Evolutionary conservation across 257 asterid genomes (phyloP).

Genomic region (Plectranthus barbatus): DNA sequence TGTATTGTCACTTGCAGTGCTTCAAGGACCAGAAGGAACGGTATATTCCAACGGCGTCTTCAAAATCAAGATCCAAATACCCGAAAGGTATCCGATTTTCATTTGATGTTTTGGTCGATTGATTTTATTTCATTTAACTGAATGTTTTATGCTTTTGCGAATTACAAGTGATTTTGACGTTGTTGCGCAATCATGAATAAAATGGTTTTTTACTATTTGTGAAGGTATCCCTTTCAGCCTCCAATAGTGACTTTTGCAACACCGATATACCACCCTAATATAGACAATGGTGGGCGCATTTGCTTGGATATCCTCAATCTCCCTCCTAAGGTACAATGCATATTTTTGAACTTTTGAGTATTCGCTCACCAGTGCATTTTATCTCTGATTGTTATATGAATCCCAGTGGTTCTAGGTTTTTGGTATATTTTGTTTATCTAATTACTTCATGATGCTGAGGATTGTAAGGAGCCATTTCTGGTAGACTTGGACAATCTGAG

Average conservation of each 20-base stretch:
- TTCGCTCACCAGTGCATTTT: neutral
- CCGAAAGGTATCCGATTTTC: conserved; percentile 43
- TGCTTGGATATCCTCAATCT: conserved; percentile 90
- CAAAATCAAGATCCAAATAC: conserved; percentile 60
- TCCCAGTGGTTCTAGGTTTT: neutral
- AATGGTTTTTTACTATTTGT: neutral
- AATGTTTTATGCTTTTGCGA: neutral
- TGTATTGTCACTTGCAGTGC: conserved; percentile 25
- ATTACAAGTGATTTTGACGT: neutral
- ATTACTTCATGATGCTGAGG: neutral
- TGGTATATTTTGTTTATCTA: neutral
- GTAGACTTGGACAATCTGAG: neutral
- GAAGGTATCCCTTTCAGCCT: conserved; percentile 87
- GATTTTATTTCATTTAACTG: neutral
- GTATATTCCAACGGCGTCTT: conserved; percentile 64
- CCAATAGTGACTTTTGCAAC: conserved; percentile 71
- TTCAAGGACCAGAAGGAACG: conserved; percentile 70
- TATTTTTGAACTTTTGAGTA: neutral
- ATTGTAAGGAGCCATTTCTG: neutral
- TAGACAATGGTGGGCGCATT: conserved; percentile 88
- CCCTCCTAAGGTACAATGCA: conserved; percentile 65
- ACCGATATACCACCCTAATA: conserved; percentile 79
- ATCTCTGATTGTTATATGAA: neutral
- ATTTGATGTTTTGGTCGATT: neutral
- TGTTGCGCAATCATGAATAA: neutral